Percentiles rank a stretch among this genome's conserved stretches.
Evolutionary conservation across 1,139 yeast genomes (phyloP).

Genomic region (Scheffersomyces titani): DNA sequence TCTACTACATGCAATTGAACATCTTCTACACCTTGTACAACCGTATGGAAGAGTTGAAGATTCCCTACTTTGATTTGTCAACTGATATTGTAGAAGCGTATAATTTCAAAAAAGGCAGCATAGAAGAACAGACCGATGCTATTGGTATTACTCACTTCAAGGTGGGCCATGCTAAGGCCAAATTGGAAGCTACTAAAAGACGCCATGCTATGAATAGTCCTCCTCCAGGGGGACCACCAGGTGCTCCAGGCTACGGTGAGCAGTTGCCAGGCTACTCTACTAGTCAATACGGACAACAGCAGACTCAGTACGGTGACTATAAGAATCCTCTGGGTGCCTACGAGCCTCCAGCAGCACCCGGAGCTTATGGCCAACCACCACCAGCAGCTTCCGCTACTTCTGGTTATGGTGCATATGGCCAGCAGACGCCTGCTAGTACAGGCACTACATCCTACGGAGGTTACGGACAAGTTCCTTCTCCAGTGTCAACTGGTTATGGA

Average conservation of each 20-base stretch:
- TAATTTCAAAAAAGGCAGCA: slow-evolving; percentile 78
- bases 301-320: slow-evolving; percentile 22
- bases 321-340: slow-evolving; percentile 16
- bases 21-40: slow-evolving; percentile 89
- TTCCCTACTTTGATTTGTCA: slow-evolving; percentile 87
- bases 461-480: slow-evolving; percentile 14
- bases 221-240: slow-evolving; percentile 32
- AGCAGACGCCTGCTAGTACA: slow-evolving; percentile 16
- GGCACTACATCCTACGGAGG: slow-evolving; percentile 13
- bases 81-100: slow-evolving; percentile 84
- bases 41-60: slow-evolving; percentile 93
- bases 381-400: slow-evolving; percentile 17
- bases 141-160: slow-evolving; percentile 88
- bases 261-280: background rate
- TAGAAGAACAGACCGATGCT: slow-evolving; percentile 86
- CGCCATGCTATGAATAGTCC: slow-evolving; percentile 56
- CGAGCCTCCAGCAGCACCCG: slow-evolving; percentile 6
- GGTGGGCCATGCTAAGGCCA: slow-evolving; percentile 81
- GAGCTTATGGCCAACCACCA: slow-evolving; percentile 22
- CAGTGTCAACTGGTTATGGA: slow-evolving; percentile 1
- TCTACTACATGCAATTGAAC: slow-evolving; percentile 96
- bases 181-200: slow-evolving; percentile 78
- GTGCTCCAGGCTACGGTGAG: slow-evolving; percentile 20
- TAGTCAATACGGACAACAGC: slow-evolving; percentile 6
- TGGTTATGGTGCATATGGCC: slow-evolving; percentile 24